Evolutionary conservation across 2,329 filamentous ascomycete species (phyloP).

Genomic region (Fusarium bactridioides): DNA sequence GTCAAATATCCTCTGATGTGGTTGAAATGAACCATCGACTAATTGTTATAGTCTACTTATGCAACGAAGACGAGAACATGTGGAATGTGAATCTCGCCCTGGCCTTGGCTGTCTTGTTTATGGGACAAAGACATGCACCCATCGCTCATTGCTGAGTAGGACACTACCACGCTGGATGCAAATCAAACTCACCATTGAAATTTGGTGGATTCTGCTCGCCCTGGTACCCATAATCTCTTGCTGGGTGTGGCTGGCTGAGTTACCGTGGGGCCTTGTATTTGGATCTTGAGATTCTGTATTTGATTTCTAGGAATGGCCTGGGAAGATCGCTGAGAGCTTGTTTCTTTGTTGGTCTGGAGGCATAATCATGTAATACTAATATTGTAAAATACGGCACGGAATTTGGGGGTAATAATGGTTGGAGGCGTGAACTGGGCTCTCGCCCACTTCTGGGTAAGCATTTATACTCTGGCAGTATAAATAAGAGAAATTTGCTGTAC

Average conservation of each 20-base stretch:
- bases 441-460: background rate
- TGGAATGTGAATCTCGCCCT: conserved; percentile 66
- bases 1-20: conserved; percentile 28
- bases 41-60: conserved; percentile 58
- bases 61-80: conserved; percentile 65
- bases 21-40: background rate
- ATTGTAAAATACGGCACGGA: background rate
- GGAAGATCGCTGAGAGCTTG: background rate
- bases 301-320: background rate
- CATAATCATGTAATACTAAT: background rate
- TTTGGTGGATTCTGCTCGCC: conserved; percentile 59
- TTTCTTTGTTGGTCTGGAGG: background rate
- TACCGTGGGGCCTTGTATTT: conserved; percentile 14
- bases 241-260: conserved; percentile 48
- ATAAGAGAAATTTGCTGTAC: background rate
- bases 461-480: background rate
- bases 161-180: conserved; percentile 56
- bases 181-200: conserved; percentile 53
- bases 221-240: conserved; percentile 51
- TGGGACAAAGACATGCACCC: conserved; percentile 57
- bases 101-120: conserved; percentile 65
- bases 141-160: conserved; percentile 56
- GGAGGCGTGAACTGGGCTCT: background rate
- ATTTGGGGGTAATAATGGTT: background rate
- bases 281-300: background rate